These are phyloP conservation scores for Balakata baccata DNA, from an alignment of 345 rosid species.

Conservation along the genomic window DNA sequence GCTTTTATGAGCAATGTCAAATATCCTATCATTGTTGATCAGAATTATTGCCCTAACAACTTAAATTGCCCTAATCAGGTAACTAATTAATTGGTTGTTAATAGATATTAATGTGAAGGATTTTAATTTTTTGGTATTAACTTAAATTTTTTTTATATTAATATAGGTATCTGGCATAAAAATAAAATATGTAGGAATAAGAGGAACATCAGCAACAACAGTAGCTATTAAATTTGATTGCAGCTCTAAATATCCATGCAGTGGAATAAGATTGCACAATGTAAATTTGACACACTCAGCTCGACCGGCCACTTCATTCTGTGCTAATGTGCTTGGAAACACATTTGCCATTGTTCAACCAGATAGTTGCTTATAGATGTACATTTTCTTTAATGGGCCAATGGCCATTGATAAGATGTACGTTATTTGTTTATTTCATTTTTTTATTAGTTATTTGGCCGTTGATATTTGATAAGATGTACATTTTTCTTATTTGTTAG, in stretches of 20 bases:
- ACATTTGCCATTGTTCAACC: constrained; percentile 11
- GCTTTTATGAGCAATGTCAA: constrained; percentile 40
- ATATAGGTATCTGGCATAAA: constrained; percentile 31
- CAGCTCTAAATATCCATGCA: constrained; percentile 35
- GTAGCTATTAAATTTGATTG: constrained; percentile 41
- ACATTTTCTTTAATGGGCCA: no score
- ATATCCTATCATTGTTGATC: constrained; percentile 54
- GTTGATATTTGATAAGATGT: no score
- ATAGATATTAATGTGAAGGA: background rate
- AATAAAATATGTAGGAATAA: constrained; percentile 36
- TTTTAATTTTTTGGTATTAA: background rate
- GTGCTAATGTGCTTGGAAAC: constrained; percentile 29
- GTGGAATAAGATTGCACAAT: constrained; percentile 12
- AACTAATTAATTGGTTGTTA: background rate
- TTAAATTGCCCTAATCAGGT: constrained; percentile 47
- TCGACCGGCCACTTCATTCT: constrained; percentile 32
- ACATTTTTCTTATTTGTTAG: no score
- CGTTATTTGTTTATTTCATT: no score
- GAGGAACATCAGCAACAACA: constrained; percentile 40
- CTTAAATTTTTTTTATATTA: background rate
- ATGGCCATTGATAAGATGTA: no score
- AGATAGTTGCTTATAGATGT: background rate
- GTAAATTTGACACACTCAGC: constrained; percentile 22
- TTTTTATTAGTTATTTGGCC: no score
- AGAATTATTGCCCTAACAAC: constrained; percentile 56